A percentile compares a stretch with the other conserved stretches of the same genome.
phyloP scores from a whole-genome alignment of 768 basidiomycete species.

The Auricularia cornea region DNA sequence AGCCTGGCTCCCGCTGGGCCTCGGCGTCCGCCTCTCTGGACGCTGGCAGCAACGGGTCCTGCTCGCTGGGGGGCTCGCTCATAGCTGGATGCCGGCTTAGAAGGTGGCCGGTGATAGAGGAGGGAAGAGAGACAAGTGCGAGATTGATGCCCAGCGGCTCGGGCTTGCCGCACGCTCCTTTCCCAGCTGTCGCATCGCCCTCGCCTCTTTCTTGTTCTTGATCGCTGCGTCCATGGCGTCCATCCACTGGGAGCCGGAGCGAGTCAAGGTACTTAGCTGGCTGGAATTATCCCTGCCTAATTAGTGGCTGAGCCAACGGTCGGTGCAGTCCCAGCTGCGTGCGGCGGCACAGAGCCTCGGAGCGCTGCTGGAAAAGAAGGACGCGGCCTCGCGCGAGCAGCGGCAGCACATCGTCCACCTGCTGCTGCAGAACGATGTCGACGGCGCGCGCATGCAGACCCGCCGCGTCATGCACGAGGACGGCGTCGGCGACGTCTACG shows the following conservation, averaged over 20 bases:
- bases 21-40: neutral
- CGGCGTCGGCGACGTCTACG: neutral
- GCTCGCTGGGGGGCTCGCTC: neutral
- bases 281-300: neutral
- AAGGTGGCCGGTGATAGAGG: neutral
- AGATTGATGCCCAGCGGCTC: neutral
- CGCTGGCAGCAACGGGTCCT: neutral
- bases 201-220: neutral
- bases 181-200: neutral
- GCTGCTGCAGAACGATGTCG: slow-evolving; percentile 1
- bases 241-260: slow-evolving; percentile 1
- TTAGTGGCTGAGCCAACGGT: neutral
- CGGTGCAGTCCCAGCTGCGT: neutral
- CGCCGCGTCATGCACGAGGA: neutral
- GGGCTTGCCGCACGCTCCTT: neutral
- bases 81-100: neutral
- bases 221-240: neutral
- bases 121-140: neutral
- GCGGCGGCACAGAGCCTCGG: neutral
- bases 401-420: neutral
- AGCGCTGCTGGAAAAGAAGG: neutral
- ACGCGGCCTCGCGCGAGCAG: neutral
- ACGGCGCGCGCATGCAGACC: neutral
- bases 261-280: neutral
- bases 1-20: neutral